Evolutionary conservation across 2,329 filamentous ascomycete species (phyloP), one percentile per base, ranked within the genome.

Genomic region (Exutisphaerella laricina): DNA sequence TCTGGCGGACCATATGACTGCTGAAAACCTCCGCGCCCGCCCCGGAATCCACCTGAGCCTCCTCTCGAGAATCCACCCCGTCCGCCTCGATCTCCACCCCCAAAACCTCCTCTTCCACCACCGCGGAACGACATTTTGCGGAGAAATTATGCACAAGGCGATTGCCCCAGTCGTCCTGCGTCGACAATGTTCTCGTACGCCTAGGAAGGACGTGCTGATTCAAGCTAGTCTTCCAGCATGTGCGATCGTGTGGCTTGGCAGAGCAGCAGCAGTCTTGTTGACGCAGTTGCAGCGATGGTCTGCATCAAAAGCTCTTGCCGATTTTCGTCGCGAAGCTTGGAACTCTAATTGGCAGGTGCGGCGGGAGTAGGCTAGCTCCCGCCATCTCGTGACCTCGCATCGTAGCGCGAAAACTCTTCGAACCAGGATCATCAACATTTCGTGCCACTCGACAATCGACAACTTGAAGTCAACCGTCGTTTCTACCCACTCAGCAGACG

Each of bases 1-100:
- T 65, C 67, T 53, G 69, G 69, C 22, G 69, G 69, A 14, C 69
- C 69, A 50, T 64, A 70, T 37, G 58, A 56, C 36, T 55, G 52
- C 48, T 61, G 61, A 48, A 66, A 66, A 39, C 62, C 62, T 39
- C 62, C 62, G 41, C 61, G 39, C 31, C 56, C 55, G 7, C 56
- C 56, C 42, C 55, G 37, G 21, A 45, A 46, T 13, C 57, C 57
- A 33, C 58, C 54, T 39, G 17, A 6, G 23, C 23, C 23, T 12
- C 23, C 23, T 12, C 23, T 26, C 6, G 58, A 45, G 46, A 59
- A 59, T 17, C 51, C 50, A 48, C 53, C 51, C 37, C 51, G 48
- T 29, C 52, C 53, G 9, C 55, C 55, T 22, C 51, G 41, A 32
- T 50, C 44, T 41, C 50, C 51, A 34, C 46, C 45, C 14, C 46